Conservation (phyloP, 768 basidiomycete genomes). For the Leccinum disarticulatum region DNA sequence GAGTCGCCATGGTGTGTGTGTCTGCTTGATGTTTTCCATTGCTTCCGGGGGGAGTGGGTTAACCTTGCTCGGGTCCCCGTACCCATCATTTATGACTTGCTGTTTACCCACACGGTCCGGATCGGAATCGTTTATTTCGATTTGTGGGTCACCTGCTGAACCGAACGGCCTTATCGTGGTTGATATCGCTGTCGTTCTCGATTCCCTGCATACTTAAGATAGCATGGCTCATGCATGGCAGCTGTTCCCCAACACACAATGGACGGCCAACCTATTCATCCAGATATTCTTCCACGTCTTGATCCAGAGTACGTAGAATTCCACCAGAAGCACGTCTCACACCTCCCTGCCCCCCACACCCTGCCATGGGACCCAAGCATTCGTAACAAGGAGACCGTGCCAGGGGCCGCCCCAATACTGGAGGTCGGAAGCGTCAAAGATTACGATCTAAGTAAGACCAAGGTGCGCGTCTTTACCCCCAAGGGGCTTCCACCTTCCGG, state of each 20-base stretch:
- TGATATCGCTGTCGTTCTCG: background rate
- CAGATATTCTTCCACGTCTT: slow-evolving; percentile 53
- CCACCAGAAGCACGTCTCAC: slow-evolving; percentile 50
- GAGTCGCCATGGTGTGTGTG: slow-evolving; percentile 45
- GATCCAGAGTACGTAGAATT: slow-evolving; percentile 68
- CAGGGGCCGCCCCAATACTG: slow-evolving; percentile 56
- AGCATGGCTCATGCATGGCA: background rate
- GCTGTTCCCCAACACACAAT: slow-evolving; percentile 13
- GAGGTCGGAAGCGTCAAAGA: slow-evolving; percentile 57
- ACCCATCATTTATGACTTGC: slow-evolving; percentile 5
- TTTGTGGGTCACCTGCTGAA: background rate
- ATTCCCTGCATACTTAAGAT: slow-evolving; percentile 15
- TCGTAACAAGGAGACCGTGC: slow-evolving; percentile 51
- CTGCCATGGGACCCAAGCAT: slow-evolving; percentile 61
- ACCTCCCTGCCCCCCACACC: slow-evolving; percentile 51
- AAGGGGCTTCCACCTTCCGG: slow-evolving; percentile 42
- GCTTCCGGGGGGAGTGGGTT: background rate
- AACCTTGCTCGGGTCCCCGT: background rate
- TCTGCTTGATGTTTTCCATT: slow-evolving; percentile 39
- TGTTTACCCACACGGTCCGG: slow-evolving; percentile 1
- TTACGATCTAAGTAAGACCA: slow-evolving; percentile 49
- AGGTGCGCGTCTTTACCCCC: slow-evolving; percentile 66
- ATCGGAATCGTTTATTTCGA: slow-evolving; percentile 8
- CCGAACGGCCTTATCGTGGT: background rate
- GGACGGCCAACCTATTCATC: slow-evolving; percentile 54